phyloP scores from a whole-genome alignment of 225 moss, liverwort and hornwort species.

The Anthoceros angustus region DNA sequence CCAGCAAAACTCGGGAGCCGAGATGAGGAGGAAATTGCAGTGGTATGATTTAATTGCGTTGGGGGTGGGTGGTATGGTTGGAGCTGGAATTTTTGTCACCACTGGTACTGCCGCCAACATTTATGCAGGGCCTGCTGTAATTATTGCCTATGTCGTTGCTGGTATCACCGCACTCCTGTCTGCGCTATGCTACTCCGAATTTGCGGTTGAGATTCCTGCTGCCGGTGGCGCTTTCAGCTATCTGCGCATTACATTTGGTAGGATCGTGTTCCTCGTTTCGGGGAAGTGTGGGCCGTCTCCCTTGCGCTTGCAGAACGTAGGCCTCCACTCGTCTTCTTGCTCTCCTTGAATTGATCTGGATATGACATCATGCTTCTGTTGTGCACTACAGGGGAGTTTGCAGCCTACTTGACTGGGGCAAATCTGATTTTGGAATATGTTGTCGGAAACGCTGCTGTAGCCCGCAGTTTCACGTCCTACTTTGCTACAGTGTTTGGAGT shows the following conservation, averaged over 20 bases:
- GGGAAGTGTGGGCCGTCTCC: neutral
- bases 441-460: conserved; percentile 83
- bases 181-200: conserved; percentile 86
- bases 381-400: conserved; percentile 51
- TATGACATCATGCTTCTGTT: neutral
- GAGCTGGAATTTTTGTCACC: conserved; percentile 82
- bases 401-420: conserved; percentile 84
- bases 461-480: conserved; percentile 81
- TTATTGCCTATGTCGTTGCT: conserved; percentile 67
- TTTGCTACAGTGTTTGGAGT: conserved; percentile 40
- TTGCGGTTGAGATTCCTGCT: conserved; percentile 81
- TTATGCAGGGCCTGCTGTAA: conserved; percentile 62
- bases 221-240: conserved; percentile 97
- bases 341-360: neutral
- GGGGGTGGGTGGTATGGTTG: conserved; percentile 95
- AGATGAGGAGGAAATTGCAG: conserved; percentile 57
- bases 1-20: conserved; percentile 44
- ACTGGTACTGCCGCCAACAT: conserved; percentile 64
- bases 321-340: neutral
- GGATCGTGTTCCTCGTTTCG: neutral
- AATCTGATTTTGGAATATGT: conserved; percentile 93
- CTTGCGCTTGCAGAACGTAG: no score
- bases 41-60: conserved; percentile 86
- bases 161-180: conserved; percentile 77
- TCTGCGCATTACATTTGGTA: conserved; percentile 75